Evolutionary conservation across 805 yeast species (phyloP), one percentile per base, ranked within the genome.

Genomic region (Jamesozyma piceae): DNA sequence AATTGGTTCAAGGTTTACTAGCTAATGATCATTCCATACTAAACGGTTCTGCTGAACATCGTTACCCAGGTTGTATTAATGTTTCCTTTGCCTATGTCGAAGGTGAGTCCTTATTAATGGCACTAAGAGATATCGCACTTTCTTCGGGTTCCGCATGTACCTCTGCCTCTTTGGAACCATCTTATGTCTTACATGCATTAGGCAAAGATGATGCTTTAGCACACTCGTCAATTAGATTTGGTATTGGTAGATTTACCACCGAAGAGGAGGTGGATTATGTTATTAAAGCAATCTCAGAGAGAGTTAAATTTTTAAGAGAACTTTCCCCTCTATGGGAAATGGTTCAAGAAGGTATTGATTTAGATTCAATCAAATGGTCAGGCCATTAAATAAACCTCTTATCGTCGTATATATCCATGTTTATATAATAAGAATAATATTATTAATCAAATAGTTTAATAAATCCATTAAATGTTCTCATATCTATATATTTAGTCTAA

Each of bases 191-290:
- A 56, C 95, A 89, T 55, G 97, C 98, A 0, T 71, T 92, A 38
- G 98, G 98, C 43, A 96, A 95, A 14, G 97, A 90, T 64, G 98
- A 92, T 60, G 97, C 97, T 4, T 72, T 92, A 55, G 98, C 98
- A 3, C 98, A 92, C 66, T 88, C 97, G n/a, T 85, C 95, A 21
- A 92, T 92, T 57, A 78, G 98, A 63, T 92, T 92, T 55, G 98
- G 98, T 52, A 78, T 92, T 58, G 97, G 98, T 47, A 75, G 98
- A 62, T 92, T 90, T 67, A 90, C 97, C 39, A 92, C 98, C 14
- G 96, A 89, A 55, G 95, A 78, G 40, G 98, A 92, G 67, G 77
- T 92, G 42, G 97, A 92, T 61, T 92, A 89, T 60, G 98, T 92
- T 38, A 73, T 92, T 50, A 71, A 82, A 45, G 95, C 96, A 13